A percentile compares a stretch with the other conserved stretches of the same genome.
These are phyloP conservation scores for Torrubiella hemipterigena DNA, from an alignment of 2,329 filamentous ascomycete species.

Conservation along the genomic window DNA sequence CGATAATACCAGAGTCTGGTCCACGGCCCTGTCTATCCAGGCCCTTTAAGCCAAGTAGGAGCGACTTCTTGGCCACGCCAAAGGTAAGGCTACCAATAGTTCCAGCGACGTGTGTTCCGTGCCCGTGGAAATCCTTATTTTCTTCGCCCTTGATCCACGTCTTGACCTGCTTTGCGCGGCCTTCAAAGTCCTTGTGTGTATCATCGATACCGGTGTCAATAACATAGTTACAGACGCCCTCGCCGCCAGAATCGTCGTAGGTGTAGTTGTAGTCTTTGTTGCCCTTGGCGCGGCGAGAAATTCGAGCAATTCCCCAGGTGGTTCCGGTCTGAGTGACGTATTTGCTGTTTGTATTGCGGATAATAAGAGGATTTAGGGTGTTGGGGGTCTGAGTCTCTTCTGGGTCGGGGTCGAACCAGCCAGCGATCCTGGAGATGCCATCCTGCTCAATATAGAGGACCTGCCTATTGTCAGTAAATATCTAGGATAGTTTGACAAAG, in stretches of 20 bases:
- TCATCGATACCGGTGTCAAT: conserved; percentile 28
- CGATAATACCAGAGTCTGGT: conserved; percentile 22
- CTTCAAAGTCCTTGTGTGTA: conserved; percentile 16
- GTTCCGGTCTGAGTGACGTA: conserved; percentile 23
- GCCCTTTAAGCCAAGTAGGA: conserved; percentile 30
- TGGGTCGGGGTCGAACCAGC: too few relatives aligned
- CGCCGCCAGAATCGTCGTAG: conserved; percentile 21
- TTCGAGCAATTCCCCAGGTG: conserved; percentile 23
- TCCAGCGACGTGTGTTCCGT: conserved; percentile 21
- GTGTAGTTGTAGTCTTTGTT: conserved; percentile 17
- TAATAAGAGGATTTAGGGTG: too few relatives aligned
- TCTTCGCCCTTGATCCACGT: conserved; percentile 10
- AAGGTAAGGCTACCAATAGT: conserved; percentile 13
- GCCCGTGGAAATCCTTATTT: conserved; percentile 18
- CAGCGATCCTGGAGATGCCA: conserved; percentile 15
- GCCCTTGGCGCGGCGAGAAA: conserved; percentile 17
- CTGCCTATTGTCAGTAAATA: conserved; percentile 3
- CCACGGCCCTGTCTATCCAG: conserved; percentile 21
- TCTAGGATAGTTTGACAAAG: not conserved
- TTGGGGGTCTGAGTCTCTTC: too few relatives aligned
- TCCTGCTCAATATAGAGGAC: conserved; percentile 26
- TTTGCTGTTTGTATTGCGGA: too few relatives aligned
- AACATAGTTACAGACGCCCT: conserved; percentile 26
- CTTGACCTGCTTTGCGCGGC: conserved; percentile 13
- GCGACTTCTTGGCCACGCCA: conserved; percentile 25